Evolutionary conservation across 139 green algal genomes (phyloP).

Genomic region (Limnomonas spitsbergensis): DNA sequence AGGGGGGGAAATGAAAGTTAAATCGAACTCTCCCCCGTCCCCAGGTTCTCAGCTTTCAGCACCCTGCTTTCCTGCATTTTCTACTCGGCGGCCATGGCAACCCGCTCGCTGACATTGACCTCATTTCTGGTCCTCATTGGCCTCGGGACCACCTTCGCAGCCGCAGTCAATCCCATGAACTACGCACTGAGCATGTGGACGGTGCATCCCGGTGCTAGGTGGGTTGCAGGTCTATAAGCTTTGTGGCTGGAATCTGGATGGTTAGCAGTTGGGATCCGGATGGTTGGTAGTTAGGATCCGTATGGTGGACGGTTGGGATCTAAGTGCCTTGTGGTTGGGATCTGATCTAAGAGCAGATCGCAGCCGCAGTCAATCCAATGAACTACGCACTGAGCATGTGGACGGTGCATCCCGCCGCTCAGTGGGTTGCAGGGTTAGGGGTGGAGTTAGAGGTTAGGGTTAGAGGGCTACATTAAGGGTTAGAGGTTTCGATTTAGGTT

Average conservation of each 20-base stretch:
- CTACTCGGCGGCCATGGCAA: not conserved
- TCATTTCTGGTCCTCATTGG: not conserved
- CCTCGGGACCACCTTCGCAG: not conserved
- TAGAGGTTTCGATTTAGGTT: not conserved
- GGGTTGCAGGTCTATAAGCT: too few relatives aligned
- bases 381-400: conserved; percentile 14
- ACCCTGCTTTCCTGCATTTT: not conserved
- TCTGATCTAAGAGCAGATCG: too few relatives aligned
- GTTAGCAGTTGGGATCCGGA: too few relatives aligned
- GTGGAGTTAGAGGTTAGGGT: not conserved
- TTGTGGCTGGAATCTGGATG: too few relatives aligned
- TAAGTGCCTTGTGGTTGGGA: too few relatives aligned
- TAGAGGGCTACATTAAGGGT: too few relatives aligned
- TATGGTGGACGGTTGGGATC: too few relatives aligned
- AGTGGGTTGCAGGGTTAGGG: not conserved
- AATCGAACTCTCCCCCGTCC: too few relatives aligned
- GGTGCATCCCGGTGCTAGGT: not conserved
- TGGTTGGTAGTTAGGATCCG: too few relatives aligned
- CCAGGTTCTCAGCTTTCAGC: not conserved
- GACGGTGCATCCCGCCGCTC: not conserved
- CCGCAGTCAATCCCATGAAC: conserved; percentile 7
- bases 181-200: conserved; percentile 18
- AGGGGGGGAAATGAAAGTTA: too few relatives aligned
- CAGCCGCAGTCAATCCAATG: not conserved
- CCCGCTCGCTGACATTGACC: not conserved